phyloP scores from a whole-genome alignment of 441 rosid species.

The Erysimum cheiri region DNA sequence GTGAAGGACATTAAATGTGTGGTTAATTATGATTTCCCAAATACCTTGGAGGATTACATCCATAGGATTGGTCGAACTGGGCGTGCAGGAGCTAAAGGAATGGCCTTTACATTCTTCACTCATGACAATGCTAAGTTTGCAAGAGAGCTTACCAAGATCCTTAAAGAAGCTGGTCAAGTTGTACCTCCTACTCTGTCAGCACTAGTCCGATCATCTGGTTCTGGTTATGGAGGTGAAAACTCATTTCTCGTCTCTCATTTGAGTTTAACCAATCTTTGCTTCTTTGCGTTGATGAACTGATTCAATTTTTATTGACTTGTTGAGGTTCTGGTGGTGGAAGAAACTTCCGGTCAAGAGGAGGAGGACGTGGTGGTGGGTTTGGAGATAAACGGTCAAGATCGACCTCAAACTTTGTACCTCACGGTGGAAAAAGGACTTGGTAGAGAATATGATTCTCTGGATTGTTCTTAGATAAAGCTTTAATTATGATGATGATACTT shows the following conservation, averaged over 20 bases:
- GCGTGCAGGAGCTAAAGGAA: slow-evolving; percentile 98
- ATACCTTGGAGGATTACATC: slow-evolving; percentile 89
- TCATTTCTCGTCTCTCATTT: neutral
- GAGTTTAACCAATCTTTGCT: neutral
- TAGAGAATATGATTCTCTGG: slow-evolving; percentile 40
- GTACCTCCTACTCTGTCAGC: slow-evolving; percentile 73
- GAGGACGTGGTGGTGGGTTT: slow-evolving; percentile 61
- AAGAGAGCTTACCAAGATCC: slow-evolving; percentile 80
- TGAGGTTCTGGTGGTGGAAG: slow-evolving; percentile 63
- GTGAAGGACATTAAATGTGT: slow-evolving; percentile 99
- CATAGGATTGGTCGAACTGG: slow-evolving; percentile 99
- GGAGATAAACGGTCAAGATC: slow-evolving; percentile 66
- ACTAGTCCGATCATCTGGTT: slow-evolving; percentile 59
- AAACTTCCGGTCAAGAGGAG: slow-evolving; percentile 77
- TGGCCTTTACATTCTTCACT: slow-evolving; percentile 86
- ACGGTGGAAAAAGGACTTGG: slow-evolving; percentile 77
- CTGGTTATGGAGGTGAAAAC: slow-evolving; percentile 60
- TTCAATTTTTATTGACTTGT: slow-evolving; percentile 24
- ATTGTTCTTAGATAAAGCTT: slow-evolving; percentile 3
- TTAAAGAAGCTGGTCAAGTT: slow-evolving; percentile 89
- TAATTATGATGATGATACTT: neutral
- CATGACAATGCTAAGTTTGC: slow-evolving; percentile 84
- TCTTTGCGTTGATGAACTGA: neutral
- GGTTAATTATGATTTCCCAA: slow-evolving; percentile 94
- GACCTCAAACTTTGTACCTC: slow-evolving; percentile 75